These are phyloP conservation scores for Gossypium gossypioides DNA, from an alignment of 441 rosid genomes.

Conservation along the genomic window DNA sequence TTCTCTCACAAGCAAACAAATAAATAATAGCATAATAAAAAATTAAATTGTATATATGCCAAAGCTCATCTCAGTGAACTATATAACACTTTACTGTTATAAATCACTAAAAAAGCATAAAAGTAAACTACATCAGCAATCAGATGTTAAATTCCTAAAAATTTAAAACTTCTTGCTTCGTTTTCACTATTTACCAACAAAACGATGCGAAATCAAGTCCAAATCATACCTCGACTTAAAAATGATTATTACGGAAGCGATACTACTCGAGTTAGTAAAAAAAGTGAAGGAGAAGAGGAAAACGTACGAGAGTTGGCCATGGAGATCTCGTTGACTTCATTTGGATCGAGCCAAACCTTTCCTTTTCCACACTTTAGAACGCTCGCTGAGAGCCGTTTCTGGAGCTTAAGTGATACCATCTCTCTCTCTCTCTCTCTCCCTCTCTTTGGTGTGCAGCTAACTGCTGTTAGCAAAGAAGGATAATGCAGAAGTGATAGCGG, in stretches of 20 bases:
- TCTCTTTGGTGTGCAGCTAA: neutral
- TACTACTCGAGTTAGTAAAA: neutral
- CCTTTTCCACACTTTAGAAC: slow-evolving; percentile 64
- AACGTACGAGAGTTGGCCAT: slow-evolving; percentile 75
- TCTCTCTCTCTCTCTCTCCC: slow-evolving; percentile 6
- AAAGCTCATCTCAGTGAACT: neutral
- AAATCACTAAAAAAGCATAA: neutral
- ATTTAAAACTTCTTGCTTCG: neutral
- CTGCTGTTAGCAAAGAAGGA: neutral
- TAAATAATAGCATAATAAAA: neutral
- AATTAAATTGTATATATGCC: neutral
- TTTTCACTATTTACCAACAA: neutral
- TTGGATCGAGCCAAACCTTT: slow-evolving; percentile 74
- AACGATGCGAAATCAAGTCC: neutral
- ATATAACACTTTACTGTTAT: neutral
- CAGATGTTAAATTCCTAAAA: neutral
- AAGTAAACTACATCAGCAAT: neutral
- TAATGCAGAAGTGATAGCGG: neutral
- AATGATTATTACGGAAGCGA: neutral
- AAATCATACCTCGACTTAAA: neutral
- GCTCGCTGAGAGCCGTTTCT: slow-evolving; percentile 66
- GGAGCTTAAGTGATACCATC: slow-evolving; percentile 73
- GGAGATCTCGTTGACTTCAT: slow-evolving; percentile 62
- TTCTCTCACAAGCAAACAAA: neutral
- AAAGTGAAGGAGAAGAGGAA: neutral